A percentile compares a stretch with the other conserved stretches of the same genome.
Evolutionary conservation across 106 monocot species (phyloP).

Genomic region (Chionographis japonica): DNA sequence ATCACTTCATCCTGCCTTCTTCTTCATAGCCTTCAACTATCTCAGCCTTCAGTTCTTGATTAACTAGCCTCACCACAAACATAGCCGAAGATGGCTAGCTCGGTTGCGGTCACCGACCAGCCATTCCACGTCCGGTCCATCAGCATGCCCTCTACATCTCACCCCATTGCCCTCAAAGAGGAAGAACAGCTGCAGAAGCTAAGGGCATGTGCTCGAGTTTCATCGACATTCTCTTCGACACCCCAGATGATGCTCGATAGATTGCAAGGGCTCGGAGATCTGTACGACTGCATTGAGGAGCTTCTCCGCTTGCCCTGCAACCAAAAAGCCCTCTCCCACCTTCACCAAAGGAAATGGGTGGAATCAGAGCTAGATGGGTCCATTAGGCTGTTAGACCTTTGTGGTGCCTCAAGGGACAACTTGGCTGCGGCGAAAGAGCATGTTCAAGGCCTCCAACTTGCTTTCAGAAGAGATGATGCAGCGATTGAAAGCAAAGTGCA

Average conservation of each 20-base stretch:
- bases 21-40: not conserved
- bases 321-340: slow-evolving; percentile 7
- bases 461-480: slow-evolving; percentile 14
- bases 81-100: not conserved
- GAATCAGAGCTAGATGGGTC: slow-evolving; percentile 32
- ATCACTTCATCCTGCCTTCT: not conserved
- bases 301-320: slow-evolving; percentile 22
- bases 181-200: slow-evolving; percentile 2
- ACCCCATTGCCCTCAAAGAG: not conserved
- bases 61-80: not conserved
- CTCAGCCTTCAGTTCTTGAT: not conserved
- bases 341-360: slow-evolving; percentile 21
- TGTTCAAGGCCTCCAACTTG: slow-evolving; percentile 4
- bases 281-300: slow-evolving; percentile 21
- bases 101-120: not conserved
- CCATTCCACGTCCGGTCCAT: slow-evolving; percentile 11
- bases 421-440: slow-evolving; percentile 7
- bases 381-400: slow-evolving; percentile 25
- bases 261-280: slow-evolving; percentile 3
- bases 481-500: not conserved
- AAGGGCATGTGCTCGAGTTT: slow-evolving; percentile 1
- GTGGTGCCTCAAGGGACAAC: slow-evolving; percentile 6
- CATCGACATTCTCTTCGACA: slow-evolving; percentile 16
- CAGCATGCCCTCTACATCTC: slow-evolving; percentile 18
- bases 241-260: slow-evolving; percentile 3